Conservation (phyloP, 768 basidiomycete genomes). For the Pleurotus pulmonarius region DNA sequence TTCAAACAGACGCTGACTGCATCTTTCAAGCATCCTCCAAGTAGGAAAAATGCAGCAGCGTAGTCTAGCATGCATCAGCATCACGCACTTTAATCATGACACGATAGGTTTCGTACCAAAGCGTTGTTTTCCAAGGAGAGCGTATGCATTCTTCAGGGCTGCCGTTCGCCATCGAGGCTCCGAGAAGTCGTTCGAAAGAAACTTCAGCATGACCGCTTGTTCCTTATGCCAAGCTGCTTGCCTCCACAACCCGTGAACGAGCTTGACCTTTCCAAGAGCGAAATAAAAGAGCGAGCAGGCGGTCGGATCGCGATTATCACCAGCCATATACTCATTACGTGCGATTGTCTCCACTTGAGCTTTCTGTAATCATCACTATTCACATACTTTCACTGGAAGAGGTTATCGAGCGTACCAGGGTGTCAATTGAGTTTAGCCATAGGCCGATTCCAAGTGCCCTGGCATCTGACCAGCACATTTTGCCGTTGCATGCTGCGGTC, state of each 20-base stretch:
- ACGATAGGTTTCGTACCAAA: conserved; percentile 60
- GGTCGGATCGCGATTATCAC: conserved; percentile 85
- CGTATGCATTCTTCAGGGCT: conserved; percentile 95
- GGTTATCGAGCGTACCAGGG: conserved; percentile 52
- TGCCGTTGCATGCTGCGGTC: conserved; percentile 68
- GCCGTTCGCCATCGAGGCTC: conserved; percentile 85
- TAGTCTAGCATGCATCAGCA: conserved; percentile 59
- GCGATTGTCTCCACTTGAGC: conserved; percentile 84
- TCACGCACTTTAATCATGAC: background rate
- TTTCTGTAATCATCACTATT: conserved; percentile 44
- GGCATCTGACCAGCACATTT: conserved; percentile 90
- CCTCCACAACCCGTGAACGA: conserved; percentile 94
- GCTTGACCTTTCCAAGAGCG: conserved; percentile 85
- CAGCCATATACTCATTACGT: conserved; percentile 88
- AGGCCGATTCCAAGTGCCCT: conserved; percentile 80
- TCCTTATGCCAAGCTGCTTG: conserved; percentile 94
- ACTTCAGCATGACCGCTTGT: conserved; percentile 85
- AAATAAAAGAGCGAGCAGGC: conserved; percentile 92
- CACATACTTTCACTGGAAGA: background rate
- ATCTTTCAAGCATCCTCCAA: conserved; percentile 85
- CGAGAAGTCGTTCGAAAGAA: conserved; percentile 86
- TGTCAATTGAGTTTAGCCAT: conserved; percentile 80
- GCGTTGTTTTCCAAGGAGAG: conserved; percentile 83
- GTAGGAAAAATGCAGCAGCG: conserved; percentile 96
- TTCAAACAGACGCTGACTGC: conserved; percentile 88